Evolutionary conservation across 2,329 filamentous ascomycete genomes (phyloP).

Genomic region (Acephala macrosclerotiorum): DNA sequence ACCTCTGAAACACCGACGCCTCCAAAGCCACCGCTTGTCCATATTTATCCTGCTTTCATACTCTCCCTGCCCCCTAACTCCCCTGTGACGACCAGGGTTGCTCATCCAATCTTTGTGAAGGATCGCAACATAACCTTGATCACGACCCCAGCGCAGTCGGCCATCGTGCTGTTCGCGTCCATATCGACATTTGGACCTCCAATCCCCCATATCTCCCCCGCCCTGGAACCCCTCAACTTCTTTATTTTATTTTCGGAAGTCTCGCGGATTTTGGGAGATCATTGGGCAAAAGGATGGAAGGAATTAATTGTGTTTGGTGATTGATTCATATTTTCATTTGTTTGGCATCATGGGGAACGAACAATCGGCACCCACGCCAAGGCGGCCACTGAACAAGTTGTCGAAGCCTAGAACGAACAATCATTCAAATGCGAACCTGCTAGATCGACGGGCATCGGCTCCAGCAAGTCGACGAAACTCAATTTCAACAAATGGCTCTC

Average conservation of each 20-base stretch:
- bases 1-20: slow-evolving; percentile 24
- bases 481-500: slow-evolving; percentile 26
- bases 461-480: slow-evolving; percentile 36
- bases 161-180: slow-evolving; percentile 34
- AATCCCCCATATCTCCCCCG: slow-evolving; percentile 13
- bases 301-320: slow-evolving; percentile 13
- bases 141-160: slow-evolving; percentile 27
- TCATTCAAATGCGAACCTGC: slow-evolving; percentile 32
- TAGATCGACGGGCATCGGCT: slow-evolving; percentile 25
- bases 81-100: slow-evolving; percentile 16
- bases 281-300: slow-evolving; percentile 30
- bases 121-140: slow-evolving; percentile 27
- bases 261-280: slow-evolving; percentile 15
- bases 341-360: slow-evolving; percentile 40
- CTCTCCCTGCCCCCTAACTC: slow-evolving; percentile 13
- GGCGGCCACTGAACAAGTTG: slow-evolving; percentile 37
- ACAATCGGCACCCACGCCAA: slow-evolving; percentile 35
- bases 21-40: slow-evolving; percentile 16
- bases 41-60: slow-evolving; percentile 17
- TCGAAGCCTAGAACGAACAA: slow-evolving; percentile 43
- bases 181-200: slow-evolving; percentile 26
- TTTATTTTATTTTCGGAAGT: slow-evolving; percentile 11
- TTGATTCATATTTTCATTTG: slow-evolving; percentile 13
- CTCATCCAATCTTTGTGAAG: slow-evolving; percentile 27
- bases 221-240: slow-evolving; percentile 16